Conservation (phyloP, 352 stramenopile species). For the Aphanomyces stellatus region DNA sequence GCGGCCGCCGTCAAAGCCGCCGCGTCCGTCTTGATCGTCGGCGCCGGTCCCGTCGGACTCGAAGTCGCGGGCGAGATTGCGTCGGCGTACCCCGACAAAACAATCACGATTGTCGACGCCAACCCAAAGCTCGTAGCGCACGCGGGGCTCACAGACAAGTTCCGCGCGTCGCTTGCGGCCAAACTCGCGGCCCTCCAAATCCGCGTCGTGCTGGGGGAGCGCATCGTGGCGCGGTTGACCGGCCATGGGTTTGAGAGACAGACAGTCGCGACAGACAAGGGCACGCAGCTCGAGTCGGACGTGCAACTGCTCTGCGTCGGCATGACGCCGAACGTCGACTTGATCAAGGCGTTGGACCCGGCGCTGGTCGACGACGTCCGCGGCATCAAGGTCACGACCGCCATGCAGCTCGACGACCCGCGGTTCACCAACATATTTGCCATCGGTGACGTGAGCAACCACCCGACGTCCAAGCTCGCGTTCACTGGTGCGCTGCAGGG, state of each 20-base stretch:
- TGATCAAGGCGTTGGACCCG: constrained; percentile 32
- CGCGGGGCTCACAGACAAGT: constrained; percentile 42
- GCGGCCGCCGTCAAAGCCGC: constrained; percentile 29
- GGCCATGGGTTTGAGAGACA: constrained; percentile 35
- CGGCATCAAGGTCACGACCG: constrained; percentile 36
- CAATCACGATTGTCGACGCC: constrained; percentile 43
- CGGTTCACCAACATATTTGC: constrained; percentile 42
- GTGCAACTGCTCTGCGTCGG: constrained; percentile 44
- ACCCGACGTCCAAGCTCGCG: constrained; percentile 34
- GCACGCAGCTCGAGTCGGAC: constrained; percentile 37
- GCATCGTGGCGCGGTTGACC: constrained; percentile 30
- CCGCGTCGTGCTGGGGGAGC: constrained; percentile 45
- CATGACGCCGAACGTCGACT: constrained; percentile 23
- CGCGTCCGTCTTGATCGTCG: constrained; percentile 40
- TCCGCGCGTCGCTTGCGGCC: constrained; percentile 28
- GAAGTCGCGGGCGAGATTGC: constrained; percentile 60
- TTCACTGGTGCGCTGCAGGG: constrained; percentile 36
- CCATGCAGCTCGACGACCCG: constrained; percentile 38
- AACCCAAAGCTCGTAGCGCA: constrained; percentile 32
- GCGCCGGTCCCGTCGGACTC: constrained; percentile 42
- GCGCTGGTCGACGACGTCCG: constrained; percentile 32
- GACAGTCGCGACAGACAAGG: constrained; percentile 33
- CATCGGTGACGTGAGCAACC: constrained; percentile 42
- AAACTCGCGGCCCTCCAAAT: constrained; percentile 35
- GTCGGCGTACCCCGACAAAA: constrained; percentile 44